These are phyloP conservation scores for Sphagnum contortum DNA, from an alignment of 225 moss, liverwort and hornwort species.

Conservation along the genomic window DNA sequence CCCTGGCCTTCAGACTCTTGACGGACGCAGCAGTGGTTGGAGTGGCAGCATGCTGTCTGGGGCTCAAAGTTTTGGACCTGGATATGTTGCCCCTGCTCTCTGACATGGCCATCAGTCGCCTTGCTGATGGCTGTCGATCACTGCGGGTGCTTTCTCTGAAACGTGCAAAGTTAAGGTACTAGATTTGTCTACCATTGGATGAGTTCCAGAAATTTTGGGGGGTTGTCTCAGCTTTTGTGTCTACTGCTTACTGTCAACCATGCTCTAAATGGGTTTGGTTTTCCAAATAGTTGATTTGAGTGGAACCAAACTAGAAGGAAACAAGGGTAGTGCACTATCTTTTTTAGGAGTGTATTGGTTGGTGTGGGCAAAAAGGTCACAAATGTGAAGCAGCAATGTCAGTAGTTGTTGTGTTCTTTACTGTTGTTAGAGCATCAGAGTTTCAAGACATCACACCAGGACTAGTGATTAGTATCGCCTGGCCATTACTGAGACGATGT, in stretches of 20 bases:
- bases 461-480: too few relatives aligned
- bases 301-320: too few relatives aligned
- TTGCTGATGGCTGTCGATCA: conserved; percentile 28
- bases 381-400: too few relatives aligned
- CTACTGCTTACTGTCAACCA: neutral
- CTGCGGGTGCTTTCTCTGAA: conserved; percentile 22
- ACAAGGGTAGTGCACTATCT: too few relatives aligned
- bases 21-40: conserved; percentile 34
- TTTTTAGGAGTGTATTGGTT: too few relatives aligned
- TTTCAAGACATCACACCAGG: neutral
- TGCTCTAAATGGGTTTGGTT: neutral
- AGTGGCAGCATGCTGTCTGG: conserved; percentile 30
- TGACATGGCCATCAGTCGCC: conserved; percentile 18
- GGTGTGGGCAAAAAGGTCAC: too few relatives aligned
- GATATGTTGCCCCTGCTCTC: conserved; percentile 24
- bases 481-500: too few relatives aligned
- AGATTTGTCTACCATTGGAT: neutral
- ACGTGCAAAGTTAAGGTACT: conserved; percentile 37
- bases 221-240: neutral
- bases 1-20: conserved; percentile 7
- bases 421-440: neutral
- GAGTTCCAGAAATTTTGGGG: neutral
- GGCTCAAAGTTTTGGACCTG: conserved; percentile 30
- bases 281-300: neutral
- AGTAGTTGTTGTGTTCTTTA: too few relatives aligned